These are phyloP conservation scores for Zygoascus meyerae DNA, from an alignment of 1,139 yeast genomes.

Conservation along the genomic window DNA sequence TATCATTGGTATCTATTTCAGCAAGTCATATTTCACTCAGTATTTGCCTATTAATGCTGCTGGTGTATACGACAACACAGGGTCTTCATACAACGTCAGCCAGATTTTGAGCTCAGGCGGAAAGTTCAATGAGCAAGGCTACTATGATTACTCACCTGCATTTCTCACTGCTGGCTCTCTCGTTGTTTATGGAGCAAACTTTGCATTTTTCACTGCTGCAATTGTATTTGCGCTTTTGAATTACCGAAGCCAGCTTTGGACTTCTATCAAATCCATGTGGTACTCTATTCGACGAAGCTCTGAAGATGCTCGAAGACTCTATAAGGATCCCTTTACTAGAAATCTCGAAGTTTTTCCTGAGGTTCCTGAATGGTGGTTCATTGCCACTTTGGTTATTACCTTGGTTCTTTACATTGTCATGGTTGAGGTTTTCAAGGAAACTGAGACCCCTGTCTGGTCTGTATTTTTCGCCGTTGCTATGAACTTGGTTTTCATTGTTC, in stretches of 20 bases:
- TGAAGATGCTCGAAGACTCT: slow-evolving; percentile 28
- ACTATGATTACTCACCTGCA: slow-evolving; percentile 44
- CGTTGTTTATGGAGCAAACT: slow-evolving; percentile 30
- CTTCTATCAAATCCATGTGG: slow-evolving; percentile 15
- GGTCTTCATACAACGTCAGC: slow-evolving; percentile 39
- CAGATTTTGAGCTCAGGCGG: slow-evolving; percentile 38
- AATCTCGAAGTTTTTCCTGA: slow-evolving; percentile 50
- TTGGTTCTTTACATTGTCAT: slow-evolving; percentile 41
- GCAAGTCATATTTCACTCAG: slow-evolving; percentile 47
- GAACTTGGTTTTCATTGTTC: slow-evolving; percentile 48
- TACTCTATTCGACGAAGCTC: slow-evolving; percentile 14
- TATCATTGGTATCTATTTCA: slow-evolving; percentile 43
- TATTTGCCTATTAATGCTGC: slow-evolving; percentile 51
- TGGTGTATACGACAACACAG: slow-evolving; percentile 44
- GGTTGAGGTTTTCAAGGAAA: slow-evolving; percentile 39
- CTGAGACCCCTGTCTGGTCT: slow-evolving; percentile 49
- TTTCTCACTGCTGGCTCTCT: slow-evolving; percentile 36
- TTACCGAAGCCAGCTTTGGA: slow-evolving; percentile 13
- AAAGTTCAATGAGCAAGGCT: slow-evolving; percentile 27
- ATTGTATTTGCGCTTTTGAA: slow-evolving; percentile 46
- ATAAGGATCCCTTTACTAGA: slow-evolving; percentile 48
- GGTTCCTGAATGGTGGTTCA: slow-evolving; percentile 61
- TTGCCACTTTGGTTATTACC: slow-evolving; percentile 39
- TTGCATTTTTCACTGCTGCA: slow-evolving; percentile 33
- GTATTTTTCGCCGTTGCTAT: slow-evolving; percentile 51